Evolutionary conservation across 108 stramenopile genomes (phyloP), one percentile per base, ranked within the genome.

Genomic region (Asterionellopsis glacialis): DNA sequence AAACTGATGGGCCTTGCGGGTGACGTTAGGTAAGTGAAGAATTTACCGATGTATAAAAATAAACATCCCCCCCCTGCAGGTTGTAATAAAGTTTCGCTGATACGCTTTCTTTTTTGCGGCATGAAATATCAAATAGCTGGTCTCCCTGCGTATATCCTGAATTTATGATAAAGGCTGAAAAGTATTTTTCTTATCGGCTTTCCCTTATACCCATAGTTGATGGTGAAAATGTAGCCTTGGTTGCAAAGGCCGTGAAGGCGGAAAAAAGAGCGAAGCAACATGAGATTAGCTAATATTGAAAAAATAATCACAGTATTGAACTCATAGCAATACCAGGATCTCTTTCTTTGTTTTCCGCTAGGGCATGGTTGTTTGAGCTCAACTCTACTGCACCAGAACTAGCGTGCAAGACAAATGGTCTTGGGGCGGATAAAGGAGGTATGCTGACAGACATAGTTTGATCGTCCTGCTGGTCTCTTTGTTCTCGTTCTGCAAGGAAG

Each of bases 1-100:
- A 51, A 64, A 38, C 39, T 67, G 26, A 83, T 83, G 82, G 82
- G 82, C 13, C 23, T 83, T 19, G 82, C 72, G 12, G 82, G 82
- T 14, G 82, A 83, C 40, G 65, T 67, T 9, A 65, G 57, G 68
- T 65, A 55, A 21, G 55, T 21, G 9, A 64, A 11, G 24, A 25
- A 45, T 15, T 56, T 66, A 16, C 11, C 51, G 10, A 10, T 18
- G 51, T 11, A 10, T 13, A 19, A 11, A 16, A 10, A n/a, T n/a
- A n/a, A n/a, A n/a, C n/a, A n/a, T n/a, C n/a, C n/a, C n/a, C n/a
- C n/a, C n/a, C n/a, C n/a, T n/a, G n/a, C n/a, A n/a, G n/a, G n/a
- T n/a, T n/a, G n/a, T n/a, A n/a, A n/a, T n/a, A 16, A 19, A 10
- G n/a, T 10, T 19, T 51, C 18, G 51, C 18, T 11, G 11, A 16